Evolutionary conservation across 257 asterid genomes (phyloP), one percentile per base, ranked within the genome.

Genomic region (Plectranthus barbatus): DNA sequence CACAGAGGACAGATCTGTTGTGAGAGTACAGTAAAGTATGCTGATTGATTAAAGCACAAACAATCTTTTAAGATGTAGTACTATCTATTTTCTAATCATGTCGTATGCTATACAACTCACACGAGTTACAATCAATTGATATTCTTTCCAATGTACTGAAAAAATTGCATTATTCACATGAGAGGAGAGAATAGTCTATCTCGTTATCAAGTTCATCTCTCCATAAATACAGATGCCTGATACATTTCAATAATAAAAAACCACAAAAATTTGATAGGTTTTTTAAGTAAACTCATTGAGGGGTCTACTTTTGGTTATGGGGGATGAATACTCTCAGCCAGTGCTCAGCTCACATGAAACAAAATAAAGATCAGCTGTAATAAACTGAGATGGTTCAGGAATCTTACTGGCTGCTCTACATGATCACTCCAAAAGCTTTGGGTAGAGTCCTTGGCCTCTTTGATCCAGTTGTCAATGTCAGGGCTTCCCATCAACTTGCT

Each of bases 331-430:
- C 51, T 40, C 53, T 39, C n/a, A 13, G 8, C 60, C 64, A 62
- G 19, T 23, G 72, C 52, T 67, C 42, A 70, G 44, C 41, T 56
- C 36, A 23, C 50, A 66, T 48, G 50, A 56, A 62, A 33, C 9
- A 46, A 15, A 56, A 52, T 9, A 68, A 73, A 24, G 10, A 33
- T 18, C 37, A 23, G 60, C 55, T 36, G 15, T 9, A 21, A 56
- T 18, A 66, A 37, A 60, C 45, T 4, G 72, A 53, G 39, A 56
- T 61, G 57, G 14, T 51, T 41, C 54, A 52, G 41, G 58, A 74
- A 70, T 60, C 91, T 76, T 82, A 90, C 99, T 50, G 99, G 99
- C 81, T 93, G 88, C 83, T 93, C 99, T 54, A 93, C 99, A 58
- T 93, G 99, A 79, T 83, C 96, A 62, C 82, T 87, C 96, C 97